Conservation (phyloP, 495 filamentous ascomycete genomes). For the Apiosordaria backusii region DNA sequence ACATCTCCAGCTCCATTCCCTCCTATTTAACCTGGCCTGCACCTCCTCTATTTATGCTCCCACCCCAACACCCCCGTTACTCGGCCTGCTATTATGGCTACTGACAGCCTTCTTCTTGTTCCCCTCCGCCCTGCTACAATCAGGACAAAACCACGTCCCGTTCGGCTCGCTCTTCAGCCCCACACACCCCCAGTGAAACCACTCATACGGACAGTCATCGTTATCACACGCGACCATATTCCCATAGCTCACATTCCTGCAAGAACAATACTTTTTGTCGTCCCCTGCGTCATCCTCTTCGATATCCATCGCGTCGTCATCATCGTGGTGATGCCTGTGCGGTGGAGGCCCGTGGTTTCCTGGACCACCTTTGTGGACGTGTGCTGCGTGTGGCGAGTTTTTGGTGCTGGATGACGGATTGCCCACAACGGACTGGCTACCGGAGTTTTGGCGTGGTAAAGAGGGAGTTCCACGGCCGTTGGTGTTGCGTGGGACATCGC, state of each 20-base stretch:
- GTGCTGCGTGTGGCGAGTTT: not conserved
- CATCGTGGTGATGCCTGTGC: constrained; percentile 33
- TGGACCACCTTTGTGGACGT: constrained; percentile 5
- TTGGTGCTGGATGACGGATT: constrained; percentile 8
- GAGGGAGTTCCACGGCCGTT: constrained; percentile 33
- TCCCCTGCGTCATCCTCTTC: constrained; percentile 87
- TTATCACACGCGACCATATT: constrained; percentile 99
- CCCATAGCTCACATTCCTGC: constrained; percentile 87
- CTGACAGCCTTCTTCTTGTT: constrained; percentile 39
- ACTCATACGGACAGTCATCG: constrained; percentile 84
- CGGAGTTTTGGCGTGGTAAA: constrained; percentile 9
- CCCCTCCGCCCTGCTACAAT: constrained; percentile 58
- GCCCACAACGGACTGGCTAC: constrained; percentile 6
- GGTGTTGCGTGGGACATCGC: constrained; percentile 36
- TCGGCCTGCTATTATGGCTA: not conserved
- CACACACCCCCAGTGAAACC: constrained; percentile 98
- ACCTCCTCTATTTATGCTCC: not conserved
- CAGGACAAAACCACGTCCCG: constrained; percentile 89
- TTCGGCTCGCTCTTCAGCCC: constrained; percentile 82
- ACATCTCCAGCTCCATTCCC: no score
- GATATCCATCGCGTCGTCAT: constrained; percentile 62
- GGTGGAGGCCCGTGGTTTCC: constrained; percentile 5
- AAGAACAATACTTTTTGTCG: constrained; percentile 86
- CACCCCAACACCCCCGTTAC: not conserved
- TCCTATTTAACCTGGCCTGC: not conserved